Evolutionary conservation across 2,329 filamentous ascomycete species (phyloP).

Genomic region (Alternaria sp.): DNA sequence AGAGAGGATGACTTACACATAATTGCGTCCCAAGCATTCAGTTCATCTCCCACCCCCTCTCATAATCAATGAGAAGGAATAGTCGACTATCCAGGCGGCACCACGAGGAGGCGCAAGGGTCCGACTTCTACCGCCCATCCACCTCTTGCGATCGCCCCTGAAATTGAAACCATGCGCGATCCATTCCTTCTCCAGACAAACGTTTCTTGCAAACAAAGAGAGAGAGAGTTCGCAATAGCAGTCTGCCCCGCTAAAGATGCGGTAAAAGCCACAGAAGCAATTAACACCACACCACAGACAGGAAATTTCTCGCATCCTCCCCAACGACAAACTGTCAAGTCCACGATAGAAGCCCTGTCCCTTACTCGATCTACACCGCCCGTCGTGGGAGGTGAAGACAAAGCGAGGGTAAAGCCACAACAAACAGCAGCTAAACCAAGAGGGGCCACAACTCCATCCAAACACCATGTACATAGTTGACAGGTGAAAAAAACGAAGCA

Average conservation of each 20-base stretch:
- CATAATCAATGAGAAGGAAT: not conserved
- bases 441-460: too few species aligned
- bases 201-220: not conserved
- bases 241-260: not conserved
- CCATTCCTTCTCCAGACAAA: slow-evolving; percentile 33
- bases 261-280: not conserved
- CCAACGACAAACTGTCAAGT: not conserved
- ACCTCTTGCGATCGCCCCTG: slow-evolving; percentile 41
- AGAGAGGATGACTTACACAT: slow-evolving; percentile 1
- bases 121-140: slow-evolving; percentile 49
- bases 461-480: too few species aligned
- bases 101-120: slow-evolving; percentile 51
- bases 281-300: not conserved
- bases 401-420: too few species aligned
- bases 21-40: slow-evolving; percentile 47
- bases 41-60: slow-evolving; percentile 36
- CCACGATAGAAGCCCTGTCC: not conserved
- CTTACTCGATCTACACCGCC: too few species aligned
- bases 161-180: slow-evolving; percentile 27
- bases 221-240: slow-evolving; percentile 1
- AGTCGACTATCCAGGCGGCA: slow-evolving; percentile 48
- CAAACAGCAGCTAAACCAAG: too few species aligned
- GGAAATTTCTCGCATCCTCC: not conserved
- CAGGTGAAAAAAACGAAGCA: not conserved
- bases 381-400: too few species aligned